phyloP scores from a whole-genome alignment of 805 yeast genomes.

The Teunomyces panamensis region DNA sequence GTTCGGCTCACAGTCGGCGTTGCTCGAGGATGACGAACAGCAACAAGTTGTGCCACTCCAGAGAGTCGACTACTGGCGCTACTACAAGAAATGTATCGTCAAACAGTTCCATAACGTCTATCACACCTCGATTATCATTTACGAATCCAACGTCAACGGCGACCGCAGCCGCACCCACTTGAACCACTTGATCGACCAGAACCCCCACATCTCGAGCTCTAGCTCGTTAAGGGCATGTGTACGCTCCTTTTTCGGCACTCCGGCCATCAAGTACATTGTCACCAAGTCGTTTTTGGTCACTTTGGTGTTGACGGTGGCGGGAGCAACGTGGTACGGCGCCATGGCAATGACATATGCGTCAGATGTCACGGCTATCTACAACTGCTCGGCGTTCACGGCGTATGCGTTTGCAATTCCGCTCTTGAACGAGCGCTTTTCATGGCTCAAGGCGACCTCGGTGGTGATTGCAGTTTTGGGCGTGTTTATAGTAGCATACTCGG shows the following conservation, averaged over 20 bases:
- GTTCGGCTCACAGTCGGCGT: neutral
- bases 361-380: slow-evolving; percentile 87
- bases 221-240: slow-evolving; percentile 32
- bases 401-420: slow-evolving; percentile 79
- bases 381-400: slow-evolving; percentile 87
- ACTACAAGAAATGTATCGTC: slow-evolving; percentile 36
- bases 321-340: slow-evolving; percentile 82
- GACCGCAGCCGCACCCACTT: slow-evolving; percentile 33
- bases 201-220: slow-evolving; percentile 34
- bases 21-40: slow-evolving; percentile 7
- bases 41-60: slow-evolving; percentile 9
- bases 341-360: slow-evolving; percentile 78
- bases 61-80: slow-evolving; percentile 16
- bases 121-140: slow-evolving; percentile 42
- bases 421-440: slow-evolving; percentile 60
- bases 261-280: slow-evolving; percentile 48
- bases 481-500: slow-evolving; percentile 68
- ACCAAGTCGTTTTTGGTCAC: slow-evolving; percentile 45
- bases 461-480: slow-evolving; percentile 72
- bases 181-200: slow-evolving; percentile 32
- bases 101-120: slow-evolving; percentile 44
- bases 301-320: slow-evolving; percentile 66
- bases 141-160: slow-evolving; percentile 37
- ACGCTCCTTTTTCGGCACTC: slow-evolving; percentile 37
- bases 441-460: slow-evolving; percentile 66